Percentiles rank a stretch among this genome's conserved stretches.
Conservation (phyloP, 1,284 basidiomycete species). For the Moesziomyces sp. region DNA sequence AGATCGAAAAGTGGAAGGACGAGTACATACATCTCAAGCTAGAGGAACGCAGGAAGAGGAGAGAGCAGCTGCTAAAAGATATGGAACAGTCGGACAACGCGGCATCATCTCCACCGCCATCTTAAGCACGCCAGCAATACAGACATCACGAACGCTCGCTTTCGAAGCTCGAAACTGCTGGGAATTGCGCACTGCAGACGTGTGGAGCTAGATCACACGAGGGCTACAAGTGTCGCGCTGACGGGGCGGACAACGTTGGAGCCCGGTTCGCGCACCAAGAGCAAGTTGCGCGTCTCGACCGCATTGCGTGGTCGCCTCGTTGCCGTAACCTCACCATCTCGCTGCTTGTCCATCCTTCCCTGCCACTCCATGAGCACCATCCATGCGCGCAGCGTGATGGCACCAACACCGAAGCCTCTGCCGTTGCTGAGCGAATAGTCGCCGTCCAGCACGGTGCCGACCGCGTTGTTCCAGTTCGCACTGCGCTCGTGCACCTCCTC, state of each 20-base stretch:
- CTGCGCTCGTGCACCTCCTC: slow-evolving; percentile 27
- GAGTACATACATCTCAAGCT: slow-evolving; percentile 44
- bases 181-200: too few relatives aligned
- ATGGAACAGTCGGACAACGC: slow-evolving; percentile 13
- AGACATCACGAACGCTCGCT: not conserved
- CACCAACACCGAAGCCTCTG: slow-evolving; percentile 39
- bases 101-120: not conserved
- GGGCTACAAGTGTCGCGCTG: slow-evolving; percentile 19
- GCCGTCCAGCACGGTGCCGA: slow-evolving; percentile 54
- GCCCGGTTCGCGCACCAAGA: slow-evolving; percentile 40
- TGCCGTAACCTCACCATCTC: slow-evolving; percentile 3
- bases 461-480: slow-evolving; percentile 36
- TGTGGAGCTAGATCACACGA: slow-evolving; percentile 10
- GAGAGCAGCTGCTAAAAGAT: slow-evolving; percentile 18
- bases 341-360: slow-evolving; percentile 8
- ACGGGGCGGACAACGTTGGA: slow-evolving; percentile 38
- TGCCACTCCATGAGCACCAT: slow-evolving; percentile 26
- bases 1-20: slow-evolving; percentile 63
- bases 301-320: slow-evolving; percentile 31
- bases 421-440: slow-evolving; percentile 56
- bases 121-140: not conserved
- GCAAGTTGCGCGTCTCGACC: slow-evolving; percentile 25
- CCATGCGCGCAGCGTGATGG: slow-evolving; percentile 31
- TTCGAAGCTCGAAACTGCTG: too few relatives aligned
- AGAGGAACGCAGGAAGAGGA: slow-evolving; percentile 34